Conservation (phyloP, 768 basidiomycete genomes). For the Leccinum subgranulosum region DNA sequence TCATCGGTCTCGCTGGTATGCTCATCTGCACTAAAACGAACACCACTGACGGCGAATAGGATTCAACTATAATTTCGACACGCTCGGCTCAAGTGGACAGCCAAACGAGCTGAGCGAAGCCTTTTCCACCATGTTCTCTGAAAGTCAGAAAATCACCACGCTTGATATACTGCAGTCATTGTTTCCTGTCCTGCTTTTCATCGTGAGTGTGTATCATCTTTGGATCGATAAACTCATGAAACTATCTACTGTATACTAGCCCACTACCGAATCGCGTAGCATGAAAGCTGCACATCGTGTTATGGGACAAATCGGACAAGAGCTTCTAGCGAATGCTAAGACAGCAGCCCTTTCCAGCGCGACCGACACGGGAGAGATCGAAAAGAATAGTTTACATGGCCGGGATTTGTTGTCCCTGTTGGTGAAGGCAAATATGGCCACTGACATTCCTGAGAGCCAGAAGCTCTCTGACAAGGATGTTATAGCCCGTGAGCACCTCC, state of each 20-base stretch:
- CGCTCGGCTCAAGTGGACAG: conserved; percentile 24
- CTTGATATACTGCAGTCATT: conserved; percentile 33
- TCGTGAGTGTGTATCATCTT: conserved; percentile 31
- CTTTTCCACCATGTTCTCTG: conserved; percentile 30
- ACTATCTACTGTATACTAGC: not conserved
- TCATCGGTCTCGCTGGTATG: conserved; percentile 41
- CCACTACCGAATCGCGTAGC: not conserved
- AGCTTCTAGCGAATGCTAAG: conserved; percentile 49
- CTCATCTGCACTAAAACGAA: not conserved
- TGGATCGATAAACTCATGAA: not conserved
- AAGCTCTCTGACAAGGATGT: conserved; percentile 63
- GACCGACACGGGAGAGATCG: conserved; percentile 26
- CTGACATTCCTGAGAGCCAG: conserved; percentile 53
- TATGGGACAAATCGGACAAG: conserved; percentile 34
- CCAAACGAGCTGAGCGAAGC: conserved; percentile 33
- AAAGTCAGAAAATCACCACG: conserved; percentile 9
- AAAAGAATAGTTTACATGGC: conserved; percentile 32
- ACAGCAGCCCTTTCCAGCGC: conserved; percentile 26
- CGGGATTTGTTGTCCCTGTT: conserved; percentile 47
- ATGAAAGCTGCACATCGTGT: conserved; percentile 18
- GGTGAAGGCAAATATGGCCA: conserved; percentile 54
- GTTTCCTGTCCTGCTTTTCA: conserved; percentile 36
- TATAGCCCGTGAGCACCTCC: conserved; percentile 42
- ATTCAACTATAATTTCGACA: conserved; percentile 37
- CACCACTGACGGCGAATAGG: conserved; percentile 21